Evolutionary conservation across 148 eudicot genomes (phyloP).

Genomic region (Persicaria maculosa): DNA sequence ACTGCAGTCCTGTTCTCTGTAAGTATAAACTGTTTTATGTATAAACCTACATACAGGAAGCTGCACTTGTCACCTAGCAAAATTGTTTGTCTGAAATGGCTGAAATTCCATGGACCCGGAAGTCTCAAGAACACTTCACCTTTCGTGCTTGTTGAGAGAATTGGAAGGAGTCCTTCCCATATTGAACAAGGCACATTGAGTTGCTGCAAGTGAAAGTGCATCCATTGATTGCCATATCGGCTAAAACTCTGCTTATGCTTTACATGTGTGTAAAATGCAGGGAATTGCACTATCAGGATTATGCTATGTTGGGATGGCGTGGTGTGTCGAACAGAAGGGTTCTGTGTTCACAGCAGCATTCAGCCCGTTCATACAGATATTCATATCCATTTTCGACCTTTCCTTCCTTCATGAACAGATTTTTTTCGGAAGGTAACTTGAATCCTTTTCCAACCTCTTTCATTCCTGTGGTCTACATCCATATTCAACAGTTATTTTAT

Average conservation of each 20-base stretch:
- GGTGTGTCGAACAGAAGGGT: constrained; percentile 72
- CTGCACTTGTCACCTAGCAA: too few relatives aligned
- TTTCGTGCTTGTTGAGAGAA: too few relatives aligned
- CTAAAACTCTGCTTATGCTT: too few relatives aligned
- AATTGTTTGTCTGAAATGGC: too few relatives aligned
- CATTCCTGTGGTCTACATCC: neutral
- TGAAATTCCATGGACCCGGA: too few relatives aligned
- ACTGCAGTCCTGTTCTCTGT: constrained; percentile 45
- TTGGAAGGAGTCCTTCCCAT: too few relatives aligned
- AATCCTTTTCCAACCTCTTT: neutral
- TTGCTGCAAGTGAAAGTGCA: too few relatives aligned
- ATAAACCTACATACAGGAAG: too few relatives aligned
- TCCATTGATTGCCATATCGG: too few relatives aligned
- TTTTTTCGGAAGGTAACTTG: constrained; percentile 52
- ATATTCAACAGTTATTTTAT: neutral
- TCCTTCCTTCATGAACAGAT: constrained; percentile 49
- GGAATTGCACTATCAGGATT: constrained; percentile 61
- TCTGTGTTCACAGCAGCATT: constrained; percentile 72
- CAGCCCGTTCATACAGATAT: constrained; percentile 52
- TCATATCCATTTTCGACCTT: constrained; percentile 36
- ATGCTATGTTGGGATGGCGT: constrained; percentile 64
- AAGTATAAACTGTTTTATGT: constrained; percentile 21
- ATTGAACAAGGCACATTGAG: too few relatives aligned
- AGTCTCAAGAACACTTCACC: too few relatives aligned
- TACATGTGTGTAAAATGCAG: constrained; percentile 20